These are phyloP conservation scores for Funneliformis mosseae DNA, from an alignment of 192 early-diverging fungal genomes.

Conservation along the genomic window DNA sequence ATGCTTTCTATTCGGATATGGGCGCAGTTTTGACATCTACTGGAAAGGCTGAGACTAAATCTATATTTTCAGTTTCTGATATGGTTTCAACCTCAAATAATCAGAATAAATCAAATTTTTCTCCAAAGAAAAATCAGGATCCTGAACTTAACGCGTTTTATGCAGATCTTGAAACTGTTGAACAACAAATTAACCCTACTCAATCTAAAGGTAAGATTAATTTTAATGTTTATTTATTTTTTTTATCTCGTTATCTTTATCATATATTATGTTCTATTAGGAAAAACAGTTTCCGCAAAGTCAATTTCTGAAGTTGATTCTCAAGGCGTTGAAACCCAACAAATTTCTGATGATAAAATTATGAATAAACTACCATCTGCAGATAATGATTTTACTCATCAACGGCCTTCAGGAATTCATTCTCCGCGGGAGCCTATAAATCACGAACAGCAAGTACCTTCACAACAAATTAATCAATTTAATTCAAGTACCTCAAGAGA, in stretches of 20 bases:
- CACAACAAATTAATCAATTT: not conserved
- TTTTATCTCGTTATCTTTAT: not conserved
- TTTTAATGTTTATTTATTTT: not conserved
- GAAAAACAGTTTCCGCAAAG: not conserved
- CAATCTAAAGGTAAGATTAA: not conserved
- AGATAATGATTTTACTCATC: not conserved
- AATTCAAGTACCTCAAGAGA: not conserved
- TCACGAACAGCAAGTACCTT: not conserved
- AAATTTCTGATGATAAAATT: not conserved
- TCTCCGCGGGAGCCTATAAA: not conserved
- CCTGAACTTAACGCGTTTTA: not conserved
- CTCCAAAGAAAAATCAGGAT: constrained; percentile 1
- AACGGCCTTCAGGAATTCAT: not conserved
- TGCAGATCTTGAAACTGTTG: not conserved
- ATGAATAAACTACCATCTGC: not conserved
- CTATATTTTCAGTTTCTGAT: constrained; percentile 28
- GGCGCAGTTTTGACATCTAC: constrained; percentile 40
- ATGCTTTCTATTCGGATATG: constrained; percentile 64
- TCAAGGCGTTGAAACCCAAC: not conserved
- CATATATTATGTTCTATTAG: not conserved
- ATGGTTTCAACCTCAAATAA: constrained; percentile 23
- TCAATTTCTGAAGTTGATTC: not conserved
- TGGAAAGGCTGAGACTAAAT: constrained; percentile 19
- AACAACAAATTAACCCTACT: not conserved
- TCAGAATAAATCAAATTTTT: not conserved